Conservation (phyloP, 106 monocot species). For the Allium cepa region DNA sequence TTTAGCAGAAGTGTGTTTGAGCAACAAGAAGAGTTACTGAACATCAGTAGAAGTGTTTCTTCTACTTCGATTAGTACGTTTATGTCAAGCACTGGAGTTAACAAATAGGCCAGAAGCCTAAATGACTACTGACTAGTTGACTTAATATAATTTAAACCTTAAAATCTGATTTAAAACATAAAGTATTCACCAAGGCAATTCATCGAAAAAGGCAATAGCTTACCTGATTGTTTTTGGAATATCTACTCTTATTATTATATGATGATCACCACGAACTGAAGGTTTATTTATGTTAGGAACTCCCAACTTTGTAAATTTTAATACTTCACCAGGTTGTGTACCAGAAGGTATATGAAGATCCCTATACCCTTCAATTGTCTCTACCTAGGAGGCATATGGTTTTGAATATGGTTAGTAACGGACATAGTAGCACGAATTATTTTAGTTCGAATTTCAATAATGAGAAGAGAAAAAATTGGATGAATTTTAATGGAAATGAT, state of each 20-base stretch:
- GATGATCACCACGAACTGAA: constrained; percentile 81
- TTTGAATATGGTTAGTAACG: too few species aligned
- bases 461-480: too few species aligned
- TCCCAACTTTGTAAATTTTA: constrained; percentile 72
- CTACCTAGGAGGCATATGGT: constrained; percentile 40
- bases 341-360: constrained; percentile 80
- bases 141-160: background rate
- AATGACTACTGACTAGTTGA: background rate
- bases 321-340: constrained; percentile 69
- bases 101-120: background rate
- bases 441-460: too few species aligned
- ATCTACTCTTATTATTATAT: constrained; percentile 58
- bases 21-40: background rate
- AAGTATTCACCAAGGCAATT: background rate
- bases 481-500: too few species aligned
- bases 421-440: too few species aligned
- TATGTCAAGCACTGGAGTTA: background rate
- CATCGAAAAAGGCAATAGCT: background rate
- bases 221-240: constrained; percentile 88
- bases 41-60: background rate
- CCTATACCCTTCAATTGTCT: constrained; percentile 65
- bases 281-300: constrained; percentile 78
- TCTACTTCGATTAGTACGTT: background rate
- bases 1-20: too few species aligned
- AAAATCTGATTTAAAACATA: background rate